These are phyloP conservation scores for Discostella pseudostelligera DNA, from an alignment of 108 stramenopile genomes.

Conservation along the genomic window DNA sequence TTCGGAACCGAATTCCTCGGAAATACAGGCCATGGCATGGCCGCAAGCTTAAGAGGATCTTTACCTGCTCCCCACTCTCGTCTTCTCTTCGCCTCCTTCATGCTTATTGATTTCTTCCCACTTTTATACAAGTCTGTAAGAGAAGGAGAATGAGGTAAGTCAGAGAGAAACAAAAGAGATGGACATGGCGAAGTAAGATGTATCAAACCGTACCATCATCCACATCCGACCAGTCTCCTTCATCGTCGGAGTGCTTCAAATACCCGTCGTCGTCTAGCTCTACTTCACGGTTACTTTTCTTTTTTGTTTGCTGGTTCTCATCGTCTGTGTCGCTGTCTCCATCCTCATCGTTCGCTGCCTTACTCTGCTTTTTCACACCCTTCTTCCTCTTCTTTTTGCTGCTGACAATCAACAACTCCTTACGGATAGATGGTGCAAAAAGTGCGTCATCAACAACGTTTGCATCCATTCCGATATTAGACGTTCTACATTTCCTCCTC, in stretches of 20 bases:
- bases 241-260: constrained; percentile 75
- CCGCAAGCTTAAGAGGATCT: constrained; percentile 73
- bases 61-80: constrained; percentile 79
- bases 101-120: constrained; percentile 64
- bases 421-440: constrained; percentile 47
- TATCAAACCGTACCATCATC: constrained; percentile 37
- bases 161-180: background rate
- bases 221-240: constrained; percentile 83
- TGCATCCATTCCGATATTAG: constrained; percentile 36
- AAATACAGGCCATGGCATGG: constrained; percentile 82
- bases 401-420: constrained; percentile 72
- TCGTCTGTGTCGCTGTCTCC: constrained; percentile 40
- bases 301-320: constrained; percentile 16
- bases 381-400: constrained; percentile 63
- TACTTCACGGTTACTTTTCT: constrained; percentile 12
- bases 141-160: background rate
- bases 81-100: constrained; percentile 76
- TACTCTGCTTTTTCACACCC: constrained; percentile 44
- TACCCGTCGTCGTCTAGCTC: constrained; percentile 66
- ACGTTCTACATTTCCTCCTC: constrained; percentile 70
- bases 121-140: constrained; percentile 48
- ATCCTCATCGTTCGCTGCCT: constrained; percentile 17
- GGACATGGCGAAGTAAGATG: background rate
- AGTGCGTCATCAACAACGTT: constrained; percentile 28
- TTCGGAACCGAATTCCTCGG: constrained; percentile 62